phyloP scores from a whole-genome alignment of 768 basidiomycete species.

The Amanita thiersii region DNA sequence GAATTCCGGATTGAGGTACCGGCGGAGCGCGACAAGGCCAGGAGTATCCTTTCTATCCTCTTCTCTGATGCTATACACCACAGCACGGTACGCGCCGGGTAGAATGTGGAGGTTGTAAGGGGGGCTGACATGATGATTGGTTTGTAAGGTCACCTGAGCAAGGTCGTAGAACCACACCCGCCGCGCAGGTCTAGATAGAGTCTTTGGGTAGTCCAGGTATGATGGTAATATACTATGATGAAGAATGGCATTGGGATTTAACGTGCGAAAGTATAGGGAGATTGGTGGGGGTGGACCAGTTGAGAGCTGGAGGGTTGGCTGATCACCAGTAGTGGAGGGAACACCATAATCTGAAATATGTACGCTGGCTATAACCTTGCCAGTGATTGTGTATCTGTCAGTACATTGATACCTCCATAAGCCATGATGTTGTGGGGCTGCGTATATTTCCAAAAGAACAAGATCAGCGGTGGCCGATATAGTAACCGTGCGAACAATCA shows the following conservation, averaged over 20 bases:
- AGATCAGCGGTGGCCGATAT: conserved; percentile 12
- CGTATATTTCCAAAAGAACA: conserved; percentile 22
- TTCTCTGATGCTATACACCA: conserved; percentile 28
- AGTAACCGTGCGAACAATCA: conserved; percentile 38
- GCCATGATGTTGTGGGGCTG: conserved; percentile 13
- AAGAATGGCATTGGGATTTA: conserved; percentile 20
- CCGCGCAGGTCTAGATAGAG: conserved; percentile 6
- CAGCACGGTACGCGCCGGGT: conserved; percentile 34
- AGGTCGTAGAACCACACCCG: conserved; percentile 17
- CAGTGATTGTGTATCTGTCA: conserved; percentile 18
- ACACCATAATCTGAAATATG: conserved; percentile 32
- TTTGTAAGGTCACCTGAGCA: conserved; percentile 7
- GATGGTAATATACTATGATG: conserved; percentile 27
- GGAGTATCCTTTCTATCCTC: conserved; percentile 24
- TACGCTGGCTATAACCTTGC: conserved; percentile 18
- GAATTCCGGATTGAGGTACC: conserved; percentile 27
- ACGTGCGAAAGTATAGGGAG: conserved; percentile 27
- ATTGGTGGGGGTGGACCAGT: conserved; percentile 27
- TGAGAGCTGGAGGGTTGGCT: conserved; percentile 17
- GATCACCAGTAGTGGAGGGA: conserved; percentile 20
- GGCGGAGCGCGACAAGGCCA: conserved; percentile 26
- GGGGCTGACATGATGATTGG: conserved; percentile 9
- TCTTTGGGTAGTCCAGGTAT: conserved; percentile 9
- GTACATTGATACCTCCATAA: conserved; percentile 9
- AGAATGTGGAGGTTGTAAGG: conserved; percentile 22